Conservation (phyloP, 257 asterid species). For the Fraxinus americana region DNA sequence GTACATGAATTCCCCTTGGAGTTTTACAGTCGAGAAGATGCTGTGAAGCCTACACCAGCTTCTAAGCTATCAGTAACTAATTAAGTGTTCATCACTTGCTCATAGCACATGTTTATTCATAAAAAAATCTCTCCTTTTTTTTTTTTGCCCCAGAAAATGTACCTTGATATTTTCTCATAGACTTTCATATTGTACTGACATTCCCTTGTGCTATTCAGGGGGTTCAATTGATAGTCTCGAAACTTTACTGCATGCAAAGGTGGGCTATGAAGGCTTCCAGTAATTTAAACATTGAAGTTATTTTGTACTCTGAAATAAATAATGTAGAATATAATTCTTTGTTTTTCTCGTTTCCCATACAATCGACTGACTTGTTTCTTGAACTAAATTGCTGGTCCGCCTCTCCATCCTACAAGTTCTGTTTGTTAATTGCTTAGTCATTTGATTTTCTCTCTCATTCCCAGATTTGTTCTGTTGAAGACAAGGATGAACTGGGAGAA, state of each 20-base stretch:
- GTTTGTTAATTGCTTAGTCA: slow-evolving; percentile 18
- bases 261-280: slow-evolving; percentile 34
- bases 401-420: slow-evolving; percentile 6
- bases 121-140: not conserved
- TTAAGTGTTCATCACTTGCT: not conserved
- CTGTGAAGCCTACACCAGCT: not conserved
- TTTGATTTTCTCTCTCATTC: slow-evolving; percentile 18
- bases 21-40: not conserved
- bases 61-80: not conserved
- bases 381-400: not conserved
- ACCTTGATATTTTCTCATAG: slow-evolving; percentile 16
- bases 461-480: slow-evolving; percentile 87
- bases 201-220: slow-evolving; percentile 50
- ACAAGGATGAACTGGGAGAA: slow-evolving; percentile 64
- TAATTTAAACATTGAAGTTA: not conserved
- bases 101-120: slow-evolving; percentile 3
- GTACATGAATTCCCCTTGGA: not conserved
- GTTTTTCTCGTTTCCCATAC: slow-evolving; percentile 1
- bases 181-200: slow-evolving; percentile 24
- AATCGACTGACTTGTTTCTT: slow-evolving; percentile 4
- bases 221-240: slow-evolving; percentile 89
- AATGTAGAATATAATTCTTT: not conserved
- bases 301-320: not conserved
- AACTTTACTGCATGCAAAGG: slow-evolving; percentile 85
- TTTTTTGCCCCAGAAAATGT: slow-evolving; percentile 10